A percentile compares a stretch with the other conserved stretches of the same genome.
Conservation (phyloP, 75 land plant genomes). For the Pinus albicaulis region DNA sequence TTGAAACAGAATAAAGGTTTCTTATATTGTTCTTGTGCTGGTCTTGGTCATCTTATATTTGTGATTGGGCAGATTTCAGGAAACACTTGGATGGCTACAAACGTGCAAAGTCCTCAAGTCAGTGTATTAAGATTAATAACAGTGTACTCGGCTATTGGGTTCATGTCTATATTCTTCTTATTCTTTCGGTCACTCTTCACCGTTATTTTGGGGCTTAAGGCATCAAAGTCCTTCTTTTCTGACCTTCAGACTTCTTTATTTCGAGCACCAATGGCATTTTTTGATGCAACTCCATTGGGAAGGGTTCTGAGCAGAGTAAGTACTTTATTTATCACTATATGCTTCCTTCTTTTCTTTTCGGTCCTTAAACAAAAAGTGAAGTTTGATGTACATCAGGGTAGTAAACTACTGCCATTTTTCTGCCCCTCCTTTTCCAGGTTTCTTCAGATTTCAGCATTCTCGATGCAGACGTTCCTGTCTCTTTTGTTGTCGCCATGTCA, state of each 20-base stretch:
- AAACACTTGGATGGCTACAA: conserved; percentile 70
- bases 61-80: conserved; percentile 40
- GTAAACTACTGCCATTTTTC: neutral
- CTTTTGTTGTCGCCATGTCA: conserved; percentile 9
- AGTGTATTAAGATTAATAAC: conserved; percentile 43
- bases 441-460: conserved; percentile 33
- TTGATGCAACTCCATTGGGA: conserved; percentile 86
- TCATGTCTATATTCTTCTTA: conserved; percentile 25
- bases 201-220: conserved; percentile 38
- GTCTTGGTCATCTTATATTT: conserved; percentile 42
- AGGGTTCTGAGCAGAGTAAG: conserved; percentile 85
- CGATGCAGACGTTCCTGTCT: conserved; percentile 27
- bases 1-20: conserved; percentile 60
- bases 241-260: conserved; percentile 53
- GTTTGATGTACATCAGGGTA: neutral
- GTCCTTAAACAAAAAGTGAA: no score
- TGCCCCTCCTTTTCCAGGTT: conserved; percentile 10
- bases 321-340: neutral
- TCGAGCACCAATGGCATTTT: conserved; percentile 91
- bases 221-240: conserved; percentile 62
- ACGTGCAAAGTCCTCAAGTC: conserved; percentile 47
- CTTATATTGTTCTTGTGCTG: conserved; percentile 32
- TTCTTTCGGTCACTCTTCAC: conserved; percentile 26
- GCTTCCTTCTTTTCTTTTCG: neutral
- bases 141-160: conserved; percentile 56